phyloP scores from a whole-genome alignment of 371 early-diverging fungal genomes.

The Circinella minor region DNA sequence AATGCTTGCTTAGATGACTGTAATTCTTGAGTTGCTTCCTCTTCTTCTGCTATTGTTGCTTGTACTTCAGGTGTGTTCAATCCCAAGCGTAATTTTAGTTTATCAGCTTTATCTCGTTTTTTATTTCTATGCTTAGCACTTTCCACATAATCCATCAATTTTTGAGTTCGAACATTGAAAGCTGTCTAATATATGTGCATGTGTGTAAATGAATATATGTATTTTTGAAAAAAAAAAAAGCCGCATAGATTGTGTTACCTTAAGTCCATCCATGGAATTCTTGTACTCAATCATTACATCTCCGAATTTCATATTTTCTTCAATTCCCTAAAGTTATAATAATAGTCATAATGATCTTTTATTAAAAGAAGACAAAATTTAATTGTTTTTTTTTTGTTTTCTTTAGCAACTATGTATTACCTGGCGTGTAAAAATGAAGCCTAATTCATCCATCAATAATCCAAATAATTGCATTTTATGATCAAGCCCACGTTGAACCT shows the following conservation, averaged over 20 bases:
- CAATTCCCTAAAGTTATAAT: constrained; percentile 34
- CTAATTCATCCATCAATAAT: constrained; percentile 60
- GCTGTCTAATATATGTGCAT: constrained; percentile 30
- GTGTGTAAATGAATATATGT: background rate
- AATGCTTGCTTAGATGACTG: constrained; percentile 41
- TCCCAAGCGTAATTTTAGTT: constrained; percentile 52
- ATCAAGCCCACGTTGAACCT: constrained; percentile 56
- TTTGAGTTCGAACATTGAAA: constrained; percentile 60
- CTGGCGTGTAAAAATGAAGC: constrained; percentile 58
- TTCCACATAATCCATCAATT: constrained; percentile 60
- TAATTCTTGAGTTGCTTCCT: constrained; percentile 46
- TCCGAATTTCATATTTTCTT: constrained; percentile 58
- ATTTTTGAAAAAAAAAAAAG: background rate
- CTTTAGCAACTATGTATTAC: constrained; percentile 7
- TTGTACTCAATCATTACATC: constrained; percentile 66
- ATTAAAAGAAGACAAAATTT: background rate
- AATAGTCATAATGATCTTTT: background rate
- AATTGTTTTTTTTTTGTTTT: background rate
- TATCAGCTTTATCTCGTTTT: constrained; percentile 52
- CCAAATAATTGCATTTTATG: constrained; percentile 66
- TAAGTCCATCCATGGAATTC: constrained; percentile 57
- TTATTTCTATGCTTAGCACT: constrained; percentile 54
- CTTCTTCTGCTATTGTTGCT: constrained; percentile 53
- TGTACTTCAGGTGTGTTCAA: constrained; percentile 47
- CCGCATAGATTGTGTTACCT: constrained; percentile 31